These are phyloP conservation scores for Trebouxiophyceae sp. DNA, from an alignment of 163 green algal genomes.

Conservation along the genomic window DNA sequence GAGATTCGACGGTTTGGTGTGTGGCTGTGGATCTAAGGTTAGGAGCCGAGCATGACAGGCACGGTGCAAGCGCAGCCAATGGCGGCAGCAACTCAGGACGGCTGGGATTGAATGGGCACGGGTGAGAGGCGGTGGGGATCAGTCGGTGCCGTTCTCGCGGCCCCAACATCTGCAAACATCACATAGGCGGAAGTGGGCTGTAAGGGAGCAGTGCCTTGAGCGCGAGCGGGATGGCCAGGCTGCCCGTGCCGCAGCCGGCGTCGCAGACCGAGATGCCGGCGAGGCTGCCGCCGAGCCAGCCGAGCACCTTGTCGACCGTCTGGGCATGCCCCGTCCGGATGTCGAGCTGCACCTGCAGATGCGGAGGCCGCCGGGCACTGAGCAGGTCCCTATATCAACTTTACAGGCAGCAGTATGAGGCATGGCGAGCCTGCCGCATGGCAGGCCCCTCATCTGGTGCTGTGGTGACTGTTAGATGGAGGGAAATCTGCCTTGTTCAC, in stretches of 20 bases:
- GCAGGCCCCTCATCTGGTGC: background rate
- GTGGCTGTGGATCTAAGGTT: too few relatives aligned
- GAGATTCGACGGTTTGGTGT: too few relatives aligned
- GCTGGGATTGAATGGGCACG: too few relatives aligned
- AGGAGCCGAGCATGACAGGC: too few relatives aligned
- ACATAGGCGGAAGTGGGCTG: too few relatives aligned
- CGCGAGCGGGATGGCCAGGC: conserved; percentile 86
- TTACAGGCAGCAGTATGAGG: background rate
- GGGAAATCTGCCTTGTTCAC: conserved; percentile 82
- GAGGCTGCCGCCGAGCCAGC: conserved; percentile 72
- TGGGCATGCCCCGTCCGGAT: conserved; percentile 84
- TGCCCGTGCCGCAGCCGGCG: conserved; percentile 90
- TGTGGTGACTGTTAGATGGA: background rate
- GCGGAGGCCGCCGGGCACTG: background rate
- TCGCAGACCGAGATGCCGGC: conserved; percentile 76
- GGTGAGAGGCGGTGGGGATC: too few relatives aligned
- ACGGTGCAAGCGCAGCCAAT: too few relatives aligned
- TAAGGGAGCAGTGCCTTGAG: too few relatives aligned
- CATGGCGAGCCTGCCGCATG: background rate
- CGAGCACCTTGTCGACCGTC: conserved; percentile 93
- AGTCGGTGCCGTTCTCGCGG: too few relatives aligned
- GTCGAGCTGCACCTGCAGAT: conserved; percentile 78
- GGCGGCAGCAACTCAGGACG: too few relatives aligned
- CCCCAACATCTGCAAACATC: too few relatives aligned
- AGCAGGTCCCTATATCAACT: background rate